Conservation (phyloP, 345 rosid genomes). For the Rhodomyrtus tomentosa region DNA sequence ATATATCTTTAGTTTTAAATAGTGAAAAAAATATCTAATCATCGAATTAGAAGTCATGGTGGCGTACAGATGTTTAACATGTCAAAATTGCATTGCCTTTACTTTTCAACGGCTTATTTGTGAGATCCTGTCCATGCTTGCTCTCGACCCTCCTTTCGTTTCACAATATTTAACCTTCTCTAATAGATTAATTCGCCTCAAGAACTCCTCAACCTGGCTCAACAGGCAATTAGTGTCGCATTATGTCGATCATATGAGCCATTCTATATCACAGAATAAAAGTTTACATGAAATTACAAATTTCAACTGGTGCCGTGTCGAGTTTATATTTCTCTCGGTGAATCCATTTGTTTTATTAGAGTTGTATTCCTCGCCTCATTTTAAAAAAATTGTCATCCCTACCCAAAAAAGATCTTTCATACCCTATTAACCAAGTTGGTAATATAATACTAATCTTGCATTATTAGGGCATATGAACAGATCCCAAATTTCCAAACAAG, state of each 20-base stretch:
- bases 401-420: neutral
- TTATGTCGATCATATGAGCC: neutral
- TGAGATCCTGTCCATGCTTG: neutral
- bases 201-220: neutral
- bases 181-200: neutral
- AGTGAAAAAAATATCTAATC: neutral
- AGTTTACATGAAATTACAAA: neutral
- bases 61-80: neutral
- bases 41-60: neutral
- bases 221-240: neutral
- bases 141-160: neutral
- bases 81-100: no score
- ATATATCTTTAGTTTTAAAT: neutral
- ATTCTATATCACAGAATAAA: rapidly evolving
- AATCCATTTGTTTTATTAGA: neutral
- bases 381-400: neutral
- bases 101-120: no score
- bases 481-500: neutral
- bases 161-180: neutral
- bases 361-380: neutral
- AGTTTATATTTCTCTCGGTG: neutral
- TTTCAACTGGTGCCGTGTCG: neutral
- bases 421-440: neutral
- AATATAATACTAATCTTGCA: neutral
- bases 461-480: neutral